Base-by-base conservation (phyloP, 192 early-diverging fungal genomes). In the Linnemannia hyalina region DNA sequence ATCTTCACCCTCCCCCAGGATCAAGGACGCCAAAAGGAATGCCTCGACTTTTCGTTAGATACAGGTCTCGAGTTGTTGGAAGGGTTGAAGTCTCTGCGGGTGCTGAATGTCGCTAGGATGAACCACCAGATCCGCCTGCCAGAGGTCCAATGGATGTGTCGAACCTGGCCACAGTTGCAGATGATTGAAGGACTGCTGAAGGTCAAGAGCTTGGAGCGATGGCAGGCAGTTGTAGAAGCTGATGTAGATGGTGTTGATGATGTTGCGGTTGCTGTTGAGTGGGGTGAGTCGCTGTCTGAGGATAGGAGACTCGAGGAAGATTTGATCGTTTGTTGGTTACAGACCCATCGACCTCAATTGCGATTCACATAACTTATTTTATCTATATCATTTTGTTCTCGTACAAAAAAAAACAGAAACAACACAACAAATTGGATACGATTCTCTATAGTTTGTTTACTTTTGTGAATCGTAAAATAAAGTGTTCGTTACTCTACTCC, bases 61-160 rank as follows among this genome's bases (percentile, higher is more conserved):
- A 11, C 26, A 15, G 60, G 60, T 0, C 11, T 65, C 8, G 60
- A 26, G 32, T 11, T 65, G 11, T 4, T 65, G 8, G 26, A 32
- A 13, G 60, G 60, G 13, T 23, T 65, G 23, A 65, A 32, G 29
- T 65, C 29, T 65, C 11, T 73, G 44, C 38, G 42, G 9, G 26
- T 26, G 71, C 8, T 46, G 41, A 73, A 29, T 9, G 69, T 70
- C 18, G 38, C 38, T 11, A 70, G 69, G 18, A 73, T 46, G 42
- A 29, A 73, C 23, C 71, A 73, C 22, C 40, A 22, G 22, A 73
- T 73, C 42, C n/a, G 71, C 26, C 23, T 46, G 8, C 8, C 23
- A 49, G 71, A 73, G 42, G 46, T 73, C 5, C 38, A 73, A 42
- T 73, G 71, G 71, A 73, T 73, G 71, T 46, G 26, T 16, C 9